phyloP scores from a whole-genome alignment of 768 basidiomycete species.

The Scleroderma bovista region DNA sequence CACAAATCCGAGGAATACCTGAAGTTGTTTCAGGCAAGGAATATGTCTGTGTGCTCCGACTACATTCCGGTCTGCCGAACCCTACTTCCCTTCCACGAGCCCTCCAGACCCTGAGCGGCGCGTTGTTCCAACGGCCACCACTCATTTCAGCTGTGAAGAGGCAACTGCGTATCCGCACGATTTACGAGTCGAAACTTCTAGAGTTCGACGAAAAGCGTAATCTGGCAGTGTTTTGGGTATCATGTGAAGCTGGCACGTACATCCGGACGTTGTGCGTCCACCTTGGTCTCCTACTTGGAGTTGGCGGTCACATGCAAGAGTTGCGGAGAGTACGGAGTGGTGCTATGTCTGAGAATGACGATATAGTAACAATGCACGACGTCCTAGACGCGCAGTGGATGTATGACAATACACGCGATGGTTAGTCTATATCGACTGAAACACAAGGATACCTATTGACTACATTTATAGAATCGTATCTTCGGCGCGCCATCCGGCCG shows the following conservation, averaged over 20 bases:
- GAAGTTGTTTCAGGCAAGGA: constrained; percentile 68
- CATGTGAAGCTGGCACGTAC: constrained; percentile 96
- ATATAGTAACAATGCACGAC: constrained; percentile 99
- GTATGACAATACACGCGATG: constrained; percentile 96
- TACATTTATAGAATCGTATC: constrained; percentile 72
- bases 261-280: constrained; percentile 97
- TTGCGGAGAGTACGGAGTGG: constrained; percentile 90
- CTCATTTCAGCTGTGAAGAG: constrained; percentile 99
- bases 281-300: constrained; percentile 87
- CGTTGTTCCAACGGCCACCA: constrained; percentile 97
- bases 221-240: constrained; percentile 96
- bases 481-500: constrained; percentile 90
- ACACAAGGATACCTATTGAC: constrained; percentile 10
- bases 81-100: constrained; percentile 87
- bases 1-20: not conserved
- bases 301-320: constrained; percentile 99
- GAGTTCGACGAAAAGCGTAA: constrained; percentile 98
- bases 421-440: constrained; percentile 34
- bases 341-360: constrained; percentile 96
- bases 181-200: constrained; percentile 91
- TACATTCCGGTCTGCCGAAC: constrained; percentile 78
- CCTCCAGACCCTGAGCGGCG: constrained; percentile 94
- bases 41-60: constrained; percentile 93
- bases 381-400: constrained; percentile 98
- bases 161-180: constrained; percentile 94